Evolutionary conservation across 2,329 filamentous ascomycete genomes (phyloP), one percentile per base, ranked within the genome.

Genomic region (Nothophaeocryptopus gaeumannii): DNA sequence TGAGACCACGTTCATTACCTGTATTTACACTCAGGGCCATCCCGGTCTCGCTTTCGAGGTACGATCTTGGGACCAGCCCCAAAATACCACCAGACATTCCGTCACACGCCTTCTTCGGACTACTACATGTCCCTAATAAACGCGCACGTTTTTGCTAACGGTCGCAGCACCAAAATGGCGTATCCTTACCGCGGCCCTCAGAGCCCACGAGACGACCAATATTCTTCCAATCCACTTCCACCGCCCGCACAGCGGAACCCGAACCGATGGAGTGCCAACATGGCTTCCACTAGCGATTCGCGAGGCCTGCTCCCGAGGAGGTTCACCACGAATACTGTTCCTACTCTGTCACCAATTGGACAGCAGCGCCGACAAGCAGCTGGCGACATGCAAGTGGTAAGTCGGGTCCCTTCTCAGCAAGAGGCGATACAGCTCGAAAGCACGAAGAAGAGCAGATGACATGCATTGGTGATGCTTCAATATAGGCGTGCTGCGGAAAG

Each of bases 271-370:
- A 63, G 61, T 42, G 62, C 58, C 15, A 58, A 61, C 40, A 64
- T 65, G 58, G 55, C 53, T 8, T 58, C 77, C 84, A 69, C 77
- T 75, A 57, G 82, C 70, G 89, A 95, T 67, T 80, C 81, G 59
- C 84, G 91, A 71, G 82, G 83, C 56, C 84, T 84, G 62, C 78
- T 97, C 68, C 89, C 91, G 72, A 85, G 92, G 66, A 86, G 92
- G 67, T 97, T 97, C 74, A 97, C 92, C 57, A 93, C 91, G 50
- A 95, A 77, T 63, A 96, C 74, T 84, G 88, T 73, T 79, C 89
- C 72, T 80, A 90, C 79, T 76, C 72, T 91, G 66, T 77, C 75
- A 44, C 74, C 79, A 51, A 77, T 77, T 64, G 80, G 78, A 39
- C 78, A 81, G 67, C 74, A 79, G 62, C 68, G 77, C 45, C 69